Evolutionary conservation across 352 stramenopile species (phyloP).

Genomic region (Thalassiosira livingstoniorum): DNA sequence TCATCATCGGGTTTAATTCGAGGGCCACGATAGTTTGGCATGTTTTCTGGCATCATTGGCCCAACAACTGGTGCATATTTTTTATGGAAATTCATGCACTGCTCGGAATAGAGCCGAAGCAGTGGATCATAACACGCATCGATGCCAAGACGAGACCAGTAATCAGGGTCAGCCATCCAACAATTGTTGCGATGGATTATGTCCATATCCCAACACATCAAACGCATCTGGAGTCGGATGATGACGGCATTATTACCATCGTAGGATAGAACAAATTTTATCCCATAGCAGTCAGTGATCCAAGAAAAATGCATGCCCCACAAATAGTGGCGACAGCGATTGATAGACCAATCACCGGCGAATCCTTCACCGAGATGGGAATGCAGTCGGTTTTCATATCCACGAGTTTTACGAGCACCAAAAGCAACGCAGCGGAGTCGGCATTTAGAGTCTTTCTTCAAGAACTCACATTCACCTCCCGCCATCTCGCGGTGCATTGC

Average conservation of each 20-base stretch:
- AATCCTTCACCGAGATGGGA: constrained; percentile 51
- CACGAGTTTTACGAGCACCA: not conserved
- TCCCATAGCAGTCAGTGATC: constrained; percentile 16
- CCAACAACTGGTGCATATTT: not conserved
- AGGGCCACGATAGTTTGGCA: not conserved
- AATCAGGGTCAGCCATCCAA: not conserved
- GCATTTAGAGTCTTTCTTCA: not conserved
- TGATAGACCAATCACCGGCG: constrained; percentile 12
- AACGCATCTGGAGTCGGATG: not conserved
- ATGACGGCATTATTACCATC: constrained; percentile 9
- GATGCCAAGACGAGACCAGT: constrained; percentile 13
- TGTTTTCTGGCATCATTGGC: not conserved
- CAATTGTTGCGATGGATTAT: constrained; percentile 1
- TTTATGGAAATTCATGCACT: not conserved
- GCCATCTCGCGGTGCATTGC: constrained; percentile 30
- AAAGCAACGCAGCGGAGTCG: constrained; percentile 21
- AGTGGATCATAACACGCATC: constrained; percentile 19
- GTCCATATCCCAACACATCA: constrained; percentile 25
- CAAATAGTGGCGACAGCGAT: not conserved
- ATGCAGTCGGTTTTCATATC: constrained; percentile 21
- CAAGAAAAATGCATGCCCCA: not conserved
- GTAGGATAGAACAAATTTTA: constrained; percentile 10
- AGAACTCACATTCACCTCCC: constrained; percentile 42
- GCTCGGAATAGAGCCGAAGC: not conserved
- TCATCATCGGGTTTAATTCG: no score